These are phyloP conservation scores for Nicotiana tomentosiformis DNA, from an alignment of 257 asterid species.

Conservation along the genomic window DNA sequence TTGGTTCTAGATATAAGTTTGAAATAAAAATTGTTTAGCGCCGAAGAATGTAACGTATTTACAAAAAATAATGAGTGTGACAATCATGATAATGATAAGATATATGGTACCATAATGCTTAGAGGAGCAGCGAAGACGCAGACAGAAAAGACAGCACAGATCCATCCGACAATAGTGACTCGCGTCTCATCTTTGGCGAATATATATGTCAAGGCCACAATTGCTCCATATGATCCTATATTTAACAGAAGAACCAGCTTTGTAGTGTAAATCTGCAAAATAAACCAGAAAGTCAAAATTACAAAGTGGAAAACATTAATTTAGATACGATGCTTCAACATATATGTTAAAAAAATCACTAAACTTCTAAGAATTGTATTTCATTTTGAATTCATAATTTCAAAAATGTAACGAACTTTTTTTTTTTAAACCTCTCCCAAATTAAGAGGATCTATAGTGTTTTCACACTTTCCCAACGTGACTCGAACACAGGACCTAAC, in stretches of 20 bases:
- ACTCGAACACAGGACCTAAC: too few species aligned
- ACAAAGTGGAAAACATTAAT: too few species aligned
- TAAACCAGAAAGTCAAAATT: not conserved
- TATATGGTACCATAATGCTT: slow-evolving; percentile 55
- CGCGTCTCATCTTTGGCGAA: slow-evolving; percentile 20
- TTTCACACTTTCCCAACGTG: too few species aligned
- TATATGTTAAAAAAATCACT: not conserved
- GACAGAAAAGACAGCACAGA: slow-evolving; percentile 67
- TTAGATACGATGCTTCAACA: not conserved
- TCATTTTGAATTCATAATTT: not conserved
- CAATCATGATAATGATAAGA: not conserved
- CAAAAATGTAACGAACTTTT: not conserved
- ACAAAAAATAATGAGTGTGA: not conserved
- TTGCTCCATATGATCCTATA: slow-evolving; percentile 24
- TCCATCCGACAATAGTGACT: slow-evolving; percentile 59
- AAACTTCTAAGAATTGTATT: not conserved
- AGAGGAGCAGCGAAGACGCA: slow-evolving; percentile 76
- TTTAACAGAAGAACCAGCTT: slow-evolving; percentile 46
- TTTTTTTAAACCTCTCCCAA: too few species aligned
- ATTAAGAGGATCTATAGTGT: too few species aligned
- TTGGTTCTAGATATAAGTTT: not conserved
- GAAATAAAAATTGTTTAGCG: too few species aligned
- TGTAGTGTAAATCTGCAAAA: slow-evolving; percentile 41
- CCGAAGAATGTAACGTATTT: too few species aligned
- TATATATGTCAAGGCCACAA: slow-evolving; percentile 24